These are phyloP conservation scores for Pleurotus tuber-regium DNA, from an alignment of 768 basidiomycete species.

Conservation along the genomic window DNA sequence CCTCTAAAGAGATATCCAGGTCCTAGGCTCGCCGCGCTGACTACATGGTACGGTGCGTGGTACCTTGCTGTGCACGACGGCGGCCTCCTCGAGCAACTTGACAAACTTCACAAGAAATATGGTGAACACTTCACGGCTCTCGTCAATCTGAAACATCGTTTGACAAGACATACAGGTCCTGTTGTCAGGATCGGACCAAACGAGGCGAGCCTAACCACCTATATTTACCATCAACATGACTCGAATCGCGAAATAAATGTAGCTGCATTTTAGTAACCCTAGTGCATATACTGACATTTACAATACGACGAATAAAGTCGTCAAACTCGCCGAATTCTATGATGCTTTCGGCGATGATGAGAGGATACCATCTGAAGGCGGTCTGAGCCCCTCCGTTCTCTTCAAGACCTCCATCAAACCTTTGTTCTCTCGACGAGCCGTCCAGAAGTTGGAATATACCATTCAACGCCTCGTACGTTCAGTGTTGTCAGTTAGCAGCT, in stretches of 20 bases:
- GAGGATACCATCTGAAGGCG: constrained; percentile 35
- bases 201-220: constrained; percentile 26
- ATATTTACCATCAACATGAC: background rate
- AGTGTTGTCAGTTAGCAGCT: background rate
- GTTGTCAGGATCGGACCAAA: constrained; percentile 38
- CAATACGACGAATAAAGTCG: constrained; percentile 32
- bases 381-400: constrained; percentile 31
- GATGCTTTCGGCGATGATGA: constrained; percentile 34
- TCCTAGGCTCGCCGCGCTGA: constrained; percentile 29
- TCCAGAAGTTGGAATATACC: constrained; percentile 32
- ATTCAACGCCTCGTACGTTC: constrained; percentile 31
- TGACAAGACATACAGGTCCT: constrained; percentile 23
- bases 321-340: constrained; percentile 35
- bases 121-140: constrained; percentile 22
- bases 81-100: constrained; percentile 34
- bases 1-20: constrained; percentile 31
- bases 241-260: background rate
- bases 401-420: constrained; percentile 34
- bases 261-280: constrained; percentile 44
- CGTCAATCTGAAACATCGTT: too few relatives aligned
- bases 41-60: constrained; percentile 31
- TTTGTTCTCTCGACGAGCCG: constrained; percentile 38
- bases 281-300: constrained; percentile 40
- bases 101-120: constrained; percentile 32
- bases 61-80: constrained; percentile 35